Percentiles rank a stretch among this genome's conserved stretches.
Evolutionary conservation across 345 rosid species (phyloP).

Genomic region (Mercurialis annua): DNA sequence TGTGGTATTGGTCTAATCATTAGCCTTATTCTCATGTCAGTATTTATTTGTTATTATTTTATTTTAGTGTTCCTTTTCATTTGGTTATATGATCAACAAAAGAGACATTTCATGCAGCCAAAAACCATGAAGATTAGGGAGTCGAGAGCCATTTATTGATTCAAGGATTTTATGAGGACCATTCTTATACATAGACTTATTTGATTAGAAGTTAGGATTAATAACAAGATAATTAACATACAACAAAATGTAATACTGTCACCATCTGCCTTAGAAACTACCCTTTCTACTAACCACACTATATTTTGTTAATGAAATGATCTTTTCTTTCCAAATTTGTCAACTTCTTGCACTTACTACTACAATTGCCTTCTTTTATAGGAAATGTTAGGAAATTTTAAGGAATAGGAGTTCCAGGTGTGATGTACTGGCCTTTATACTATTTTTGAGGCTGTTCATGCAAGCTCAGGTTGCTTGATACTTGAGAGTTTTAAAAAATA

Average conservation of each 20-base stretch:
- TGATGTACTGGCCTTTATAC: not conserved
- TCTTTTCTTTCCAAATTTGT: not conserved
- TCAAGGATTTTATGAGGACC: not conserved
- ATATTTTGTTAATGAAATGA: not conserved
- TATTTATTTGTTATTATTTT: not conserved
- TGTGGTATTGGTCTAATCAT: not conserved
- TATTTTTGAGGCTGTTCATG: not conserved
- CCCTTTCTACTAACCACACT: not conserved
- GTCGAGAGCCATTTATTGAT: not conserved
- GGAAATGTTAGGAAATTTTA: not conserved
- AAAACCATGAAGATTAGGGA: not conserved
- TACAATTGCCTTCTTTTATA: not conserved
- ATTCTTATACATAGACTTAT: not conserved
- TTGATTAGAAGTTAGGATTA: not conserved
- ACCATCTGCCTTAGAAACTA: not conserved
- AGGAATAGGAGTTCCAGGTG: not conserved
- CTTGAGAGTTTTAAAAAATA: not conserved
- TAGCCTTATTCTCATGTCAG: not conserved
- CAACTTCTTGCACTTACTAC: not conserved
- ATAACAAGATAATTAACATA: conserved; percentile 1
- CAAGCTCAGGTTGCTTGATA: conserved; percentile 2
- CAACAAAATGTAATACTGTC: not conserved
- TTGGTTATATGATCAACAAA: conserved; percentile 3
- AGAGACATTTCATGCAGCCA: conserved; percentile 2
- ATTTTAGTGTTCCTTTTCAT: not conserved